These are phyloP conservation scores for Beauveria sp. DNA, from an alignment of 2,329 filamentous ascomycete species.

Conservation along the genomic window DNA sequence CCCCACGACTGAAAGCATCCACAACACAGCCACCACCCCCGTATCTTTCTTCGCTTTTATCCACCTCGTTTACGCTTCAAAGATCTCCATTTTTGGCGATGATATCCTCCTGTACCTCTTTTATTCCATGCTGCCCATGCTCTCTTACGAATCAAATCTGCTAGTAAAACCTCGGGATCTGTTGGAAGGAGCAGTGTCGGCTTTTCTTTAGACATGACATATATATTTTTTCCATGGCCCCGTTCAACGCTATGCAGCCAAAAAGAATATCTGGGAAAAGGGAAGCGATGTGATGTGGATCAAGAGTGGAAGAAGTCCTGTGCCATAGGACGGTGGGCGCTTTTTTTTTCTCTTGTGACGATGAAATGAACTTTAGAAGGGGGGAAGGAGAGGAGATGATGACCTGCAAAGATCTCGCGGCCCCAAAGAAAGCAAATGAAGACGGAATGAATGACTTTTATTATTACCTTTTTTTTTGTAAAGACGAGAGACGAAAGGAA, in stretches of 20 bases:
- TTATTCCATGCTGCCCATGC: neutral
- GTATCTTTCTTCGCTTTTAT: slow-evolving; percentile 8
- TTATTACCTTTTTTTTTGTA: neutral
- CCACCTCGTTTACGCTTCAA: neutral
- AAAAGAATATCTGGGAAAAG: neutral
- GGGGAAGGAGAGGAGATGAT: neutral
- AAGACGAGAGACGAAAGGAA: neutral
- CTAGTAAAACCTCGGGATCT: neutral
- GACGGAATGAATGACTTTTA: neutral
- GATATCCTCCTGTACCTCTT: slow-evolving; percentile 9
- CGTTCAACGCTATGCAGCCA: neutral
- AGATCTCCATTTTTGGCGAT: slow-evolving; percentile 5
- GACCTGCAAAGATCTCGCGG: slow-evolving; percentile 2
- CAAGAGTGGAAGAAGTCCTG: neutral
- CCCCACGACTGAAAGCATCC: neutral
- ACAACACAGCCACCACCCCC: neutral
- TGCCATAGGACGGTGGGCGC: neutral
- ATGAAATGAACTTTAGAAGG: slow-evolving; percentile 3
- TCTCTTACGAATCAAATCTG: neutral
- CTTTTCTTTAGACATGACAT: slow-evolving; percentile 8
- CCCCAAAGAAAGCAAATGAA: neutral
- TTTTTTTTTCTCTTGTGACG: neutral
- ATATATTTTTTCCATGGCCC: neutral
- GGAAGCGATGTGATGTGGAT: neutral
- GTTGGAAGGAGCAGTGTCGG: slow-evolving; percentile 7